Evolutionary conservation across 2,329 filamentous ascomycete genomes (phyloP), one percentile per base, ranked within the genome.

Genomic region (Fusarium illudens): DNA sequence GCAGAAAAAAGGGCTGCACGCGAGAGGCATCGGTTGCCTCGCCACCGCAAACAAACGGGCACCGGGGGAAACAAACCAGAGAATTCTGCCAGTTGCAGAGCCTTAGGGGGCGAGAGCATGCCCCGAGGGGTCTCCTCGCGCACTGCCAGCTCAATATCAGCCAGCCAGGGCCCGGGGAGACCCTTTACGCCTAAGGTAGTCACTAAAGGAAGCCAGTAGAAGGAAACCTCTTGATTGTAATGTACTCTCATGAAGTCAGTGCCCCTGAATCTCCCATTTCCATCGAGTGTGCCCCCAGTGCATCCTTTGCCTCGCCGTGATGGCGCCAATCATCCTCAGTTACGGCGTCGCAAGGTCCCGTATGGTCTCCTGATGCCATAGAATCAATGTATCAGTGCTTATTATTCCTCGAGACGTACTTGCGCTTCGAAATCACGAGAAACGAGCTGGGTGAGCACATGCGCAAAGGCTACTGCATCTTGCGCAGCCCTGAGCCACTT

Each of bases 261-360:
- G 39, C 20, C 39, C 39, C 20, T 44, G 20, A 44, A 27, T 44
- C 15, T 17, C 1, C 39, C 6, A 27, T 27, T 44, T 5, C 22
- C 9, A 7, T 12, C 22, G 22, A 12, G 22, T 17, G 39, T 17
- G 6, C 15, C 8, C 22, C 15, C 11, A 17, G 39, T 44, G 20
- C 22, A 11, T 9, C 39, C 22, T 27, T 15, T 27, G 15, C 39
- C 22, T 27, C 22, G 15, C 4, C 11, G n/a, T 7, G 6, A 12
- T 2, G 22, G 3, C 1, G 3, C 9, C 6, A 22, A 4, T 4
- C 8, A 4, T 20, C 9, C 10, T 9, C 22, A 17, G n/a, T 17
- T 12, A 25, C 15, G 3, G 10, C 10, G 2, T 0, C 2, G 2
- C 10, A 25, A 27, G 22, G 4, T 2, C 2, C 2, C 4, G 1